phyloP scores from a whole-genome alignment of 805 yeast genomes.

The Hemisphaericaspora nanyangensis region DNA sequence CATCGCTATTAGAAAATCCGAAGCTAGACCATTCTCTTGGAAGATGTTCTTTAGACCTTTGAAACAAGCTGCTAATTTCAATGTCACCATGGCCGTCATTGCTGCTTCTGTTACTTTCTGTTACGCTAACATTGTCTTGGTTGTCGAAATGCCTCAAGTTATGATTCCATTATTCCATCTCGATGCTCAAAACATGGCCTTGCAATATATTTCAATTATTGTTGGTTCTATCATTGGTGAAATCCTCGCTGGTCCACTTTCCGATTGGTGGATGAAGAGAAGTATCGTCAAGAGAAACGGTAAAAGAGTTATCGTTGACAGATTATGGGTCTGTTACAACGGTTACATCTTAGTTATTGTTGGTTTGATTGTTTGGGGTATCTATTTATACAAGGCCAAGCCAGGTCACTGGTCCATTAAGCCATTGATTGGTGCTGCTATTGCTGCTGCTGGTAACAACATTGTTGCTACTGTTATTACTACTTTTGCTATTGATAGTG shows the following conservation, averaged over 20 bases:
- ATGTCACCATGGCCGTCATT: slow-evolving; percentile 13
- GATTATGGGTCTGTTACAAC: slow-evolving; percentile 19
- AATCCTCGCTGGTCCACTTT: slow-evolving; percentile 17
- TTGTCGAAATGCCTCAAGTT: slow-evolving; percentile 21
- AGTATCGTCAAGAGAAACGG: slow-evolving; percentile 8
- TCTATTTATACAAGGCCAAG: slow-evolving; percentile 12
- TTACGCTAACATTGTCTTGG: slow-evolving; percentile 18
- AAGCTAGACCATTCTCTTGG: slow-evolving; percentile 3
- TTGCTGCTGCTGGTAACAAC: slow-evolving; percentile 21
- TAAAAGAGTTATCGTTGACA: slow-evolving; percentile 9
- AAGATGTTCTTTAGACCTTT: slow-evolving; percentile 10
- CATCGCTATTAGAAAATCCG: slow-evolving; percentile 2
- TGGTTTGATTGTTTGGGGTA: slow-evolving; percentile 21
- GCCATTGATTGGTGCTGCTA: slow-evolving; percentile 20
- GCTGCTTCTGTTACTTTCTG: slow-evolving; percentile 17
- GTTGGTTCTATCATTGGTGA: slow-evolving; percentile 22
- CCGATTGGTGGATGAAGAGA: slow-evolving; percentile 21
- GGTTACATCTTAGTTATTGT: slow-evolving; percentile 17
- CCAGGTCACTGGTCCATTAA: slow-evolving; percentile 16
- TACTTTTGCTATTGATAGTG: slow-evolving; percentile 18
- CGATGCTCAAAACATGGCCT: slow-evolving; percentile 18
- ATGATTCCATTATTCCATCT: slow-evolving; percentile 15
- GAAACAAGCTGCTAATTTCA: slow-evolving; percentile 3
- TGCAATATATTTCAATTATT: slow-evolving; percentile 19
- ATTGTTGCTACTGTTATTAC: slow-evolving; percentile 20